Base-by-base conservation (phyloP, 2,329 filamentous ascomycete genomes). In the Trichophyton benhamiae region DNA sequence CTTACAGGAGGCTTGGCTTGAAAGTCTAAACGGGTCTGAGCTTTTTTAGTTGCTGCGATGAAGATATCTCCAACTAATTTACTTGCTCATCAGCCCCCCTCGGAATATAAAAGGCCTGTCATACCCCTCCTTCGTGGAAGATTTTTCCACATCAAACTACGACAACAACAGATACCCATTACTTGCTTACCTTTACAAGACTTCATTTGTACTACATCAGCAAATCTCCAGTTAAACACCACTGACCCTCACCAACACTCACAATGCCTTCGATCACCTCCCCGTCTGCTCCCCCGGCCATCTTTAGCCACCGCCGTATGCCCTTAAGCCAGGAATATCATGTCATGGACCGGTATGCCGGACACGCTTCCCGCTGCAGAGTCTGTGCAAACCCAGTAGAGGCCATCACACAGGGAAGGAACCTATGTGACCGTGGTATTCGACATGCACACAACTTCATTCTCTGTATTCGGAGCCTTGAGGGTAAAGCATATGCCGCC, bases 201-300 rank as follows among this genome's bases (percentile, higher is more conserved):
- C n/a, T 17, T n/a, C 49, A 20, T 13, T 7, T 27, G 22, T 15
- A 22, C 49, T n/a, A 15, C 22, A 8, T n/a, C 17, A 33, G 30
- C n/a, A 27, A 25, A 15, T 13, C 33, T 38, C 6, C 49, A 27
- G 11, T 8, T 30, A 13, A 30, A 27, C 15, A 55, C 5, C n/a
- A 11, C 9, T 25, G n/a, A 55, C 52, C 8, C 20, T 17, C 13
- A 55, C 5, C n/a, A 55, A 27, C 52, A 36, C 27, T 53, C 62
- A 91, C 67, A 85, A 87, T 67, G 65, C 65, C 65, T 58, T 65
- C 62, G 22, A 20, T 64, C 58, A 42, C 63, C 57, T 65, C 65
- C 67, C 68, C 25, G 3, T 25, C 27, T 9, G 30, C 27, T 1
- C 52, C 15, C 15, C 52, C 25, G 5, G 20, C 52, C 2, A 55